Evolutionary conservation across 2,329 filamentous ascomycete species (phyloP), one percentile per base, ranked within the genome.

Genomic region (Xylariales sp.): DNA sequence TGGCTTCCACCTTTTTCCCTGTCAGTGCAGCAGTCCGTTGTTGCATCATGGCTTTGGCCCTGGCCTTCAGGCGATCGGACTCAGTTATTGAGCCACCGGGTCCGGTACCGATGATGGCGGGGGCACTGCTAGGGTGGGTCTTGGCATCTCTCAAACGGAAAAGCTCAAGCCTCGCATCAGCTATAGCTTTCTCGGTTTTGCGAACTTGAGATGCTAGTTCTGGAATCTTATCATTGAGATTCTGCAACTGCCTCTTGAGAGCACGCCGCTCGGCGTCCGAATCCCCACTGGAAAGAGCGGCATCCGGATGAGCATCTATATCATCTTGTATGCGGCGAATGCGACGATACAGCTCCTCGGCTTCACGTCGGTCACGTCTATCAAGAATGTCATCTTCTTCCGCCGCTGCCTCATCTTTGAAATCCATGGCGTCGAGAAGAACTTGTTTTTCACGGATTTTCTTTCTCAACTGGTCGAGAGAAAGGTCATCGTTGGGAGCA

Each of bases 11-110:
- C 77, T 94, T 94, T 80, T 91, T 93, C 65, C 96, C 96, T 28
- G 94, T 93, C 70, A 99, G 83, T 18, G 96, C 95, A 64, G 96
- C 96, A 73, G 96, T 94, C 67, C 96, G 91, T 76, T 97, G 94
- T 82, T 98, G 95, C 96, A 99, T 99, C 90, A 97, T 97, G 46
- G 95, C 95, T 82, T 94, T 97, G 39, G 96, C 95, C 73, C 94
- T 90, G 43, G 96, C 96, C 83, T 97, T 98, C 72, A 98, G 88
- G 62, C 95, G 90, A 81, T 99, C 96, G 3, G 93, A 92, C 80
- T 99, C 96, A 0, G 96, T 99, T 49, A 99, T 89, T 52, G 89
- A 83, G 60, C 96, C 96, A 50, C 95, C 95, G 65, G 94, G 95
- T 9, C 96, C 96, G 69, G 95, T 98, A 53, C 96, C 96, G 67